These are phyloP conservation scores for Yamadazyma ubonensis DNA, from an alignment of 805 yeast genomes.

Conservation along the genomic window DNA sequence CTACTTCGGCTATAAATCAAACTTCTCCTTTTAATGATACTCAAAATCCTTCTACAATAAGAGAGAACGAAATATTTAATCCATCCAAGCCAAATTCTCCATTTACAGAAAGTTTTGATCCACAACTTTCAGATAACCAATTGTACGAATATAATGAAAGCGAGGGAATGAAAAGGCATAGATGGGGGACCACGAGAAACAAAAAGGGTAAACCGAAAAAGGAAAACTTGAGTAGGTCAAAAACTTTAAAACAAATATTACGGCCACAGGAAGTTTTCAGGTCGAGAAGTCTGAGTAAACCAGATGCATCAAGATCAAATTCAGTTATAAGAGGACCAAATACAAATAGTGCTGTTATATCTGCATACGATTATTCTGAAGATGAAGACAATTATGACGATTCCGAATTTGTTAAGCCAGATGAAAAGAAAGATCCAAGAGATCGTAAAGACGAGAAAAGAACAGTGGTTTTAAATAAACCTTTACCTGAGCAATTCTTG, in stretches of 20 bases:
- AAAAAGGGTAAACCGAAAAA: conserved; percentile 62
- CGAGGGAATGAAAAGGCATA: conserved; percentile 62
- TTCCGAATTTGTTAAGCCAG: conserved; percentile 11
- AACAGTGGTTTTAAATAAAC: conserved; percentile 56
- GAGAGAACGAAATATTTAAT: conserved; percentile 26
- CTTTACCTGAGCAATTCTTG: conserved; percentile 55
- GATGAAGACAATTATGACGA: conserved; percentile 27
- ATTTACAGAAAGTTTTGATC: conserved; percentile 18
- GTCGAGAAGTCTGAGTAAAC: conserved; percentile 7
- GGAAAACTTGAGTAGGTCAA: conserved; percentile 52
- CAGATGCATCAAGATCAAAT: conserved; percentile 15
- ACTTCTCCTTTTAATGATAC: conserved; percentile 33
- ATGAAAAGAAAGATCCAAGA: conserved; percentile 28
- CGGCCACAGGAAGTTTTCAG: conserved; percentile 18
- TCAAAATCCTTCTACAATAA: conserved; percentile 16
- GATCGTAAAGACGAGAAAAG: conserved; percentile 38
- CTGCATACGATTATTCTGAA: conserved; percentile 20
- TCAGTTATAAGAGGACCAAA: conserved; percentile 19
- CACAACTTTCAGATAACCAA: conserved; percentile 9
- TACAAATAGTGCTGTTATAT: conserved; percentile 25
- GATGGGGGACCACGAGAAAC: conserved; percentile 91
- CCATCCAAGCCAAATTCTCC: conserved; percentile 30
- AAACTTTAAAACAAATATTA: conserved; percentile 51
- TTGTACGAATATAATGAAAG: conserved; percentile 16
- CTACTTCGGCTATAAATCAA: conserved; percentile 18